Evolutionary conservation across 1,139 yeast species (phyloP), one percentile per base, ranked within the genome.

Genomic region (Pichia inconspicua): DNA sequence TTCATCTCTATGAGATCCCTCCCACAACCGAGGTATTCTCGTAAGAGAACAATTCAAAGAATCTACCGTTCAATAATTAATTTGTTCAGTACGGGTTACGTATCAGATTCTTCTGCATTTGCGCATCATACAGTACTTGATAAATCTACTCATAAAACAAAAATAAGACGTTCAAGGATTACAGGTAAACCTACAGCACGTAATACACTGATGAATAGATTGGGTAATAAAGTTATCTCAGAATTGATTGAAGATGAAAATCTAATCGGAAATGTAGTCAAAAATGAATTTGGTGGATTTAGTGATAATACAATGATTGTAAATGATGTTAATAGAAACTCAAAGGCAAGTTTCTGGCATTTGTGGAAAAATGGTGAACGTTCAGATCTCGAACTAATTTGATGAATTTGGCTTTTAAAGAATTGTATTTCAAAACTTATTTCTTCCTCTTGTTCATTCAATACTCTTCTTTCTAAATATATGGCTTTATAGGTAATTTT

Each of bases 11-110:
- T 64, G 68, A 58, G 67, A 41, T 64, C 68, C 35, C 46, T 64
- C 40, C 68, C 68, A 6, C 62, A 64, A 32, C 67, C 68, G 35
- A 51, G 68, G 14, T 60, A 62, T 45, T 64, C 68, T 11, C 53
- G 66, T 38, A 52, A 46, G 22, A 47, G 68, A 38, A 61, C 65
- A 6, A 47, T 60, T 25, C 56, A 57, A 39, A 47, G 68, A 37
- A 63, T 64, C 15, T 58, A 59, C 53, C 49, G 66, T 27, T 61
- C 66, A 10, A 48, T 64, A 3, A 44, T 60, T 11, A 58, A 57
- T 28, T 50, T 59, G 12, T 52, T 64, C 6, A 54, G 62, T 15
- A 61, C 64, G 14, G 66, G 67, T 7, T 62, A 64, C 36, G 45
- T 64, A 2, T 58, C 65, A 6, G 68, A 64, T 42, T 58, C 66